Base-by-base conservation (phyloP, 331 rosid species). In the Acacia concinna region DNA sequence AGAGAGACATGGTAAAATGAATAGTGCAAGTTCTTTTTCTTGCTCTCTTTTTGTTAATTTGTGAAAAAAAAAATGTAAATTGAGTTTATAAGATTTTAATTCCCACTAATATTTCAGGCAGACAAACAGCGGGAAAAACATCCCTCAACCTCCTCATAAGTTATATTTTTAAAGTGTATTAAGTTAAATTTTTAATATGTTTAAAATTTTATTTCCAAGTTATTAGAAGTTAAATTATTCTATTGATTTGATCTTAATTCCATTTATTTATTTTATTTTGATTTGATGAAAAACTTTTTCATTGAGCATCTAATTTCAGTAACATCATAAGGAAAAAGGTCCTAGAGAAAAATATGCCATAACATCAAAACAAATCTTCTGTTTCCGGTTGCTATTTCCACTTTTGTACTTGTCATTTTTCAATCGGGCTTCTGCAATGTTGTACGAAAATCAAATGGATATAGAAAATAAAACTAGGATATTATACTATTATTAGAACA, bases 21-120 rank as follows among this genome's bases (percentile, higher is more conserved):
- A 75, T 59, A 37, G 9, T 37, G 7, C 2, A 5, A 52, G 11
- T 20, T 52, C 59, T 20, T 66, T 77, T 84, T 43, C 78, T 86
- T 15, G 81, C 72, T 59, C 78, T 49, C 60, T 80, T 81, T 84
- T 72, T 77, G 64, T 60, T 60, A 1, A 60, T 60, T 5, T 28
- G 38, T 60, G 4, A 6, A 13, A 17, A 76, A 79, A 75, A 79
- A 25, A 23, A 10, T 10, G 0, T 0, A 13, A 59, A 59, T 59
- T 59, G 3, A 8, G 0, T 59, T 59, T 51, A n/a, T n/a, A n/a
- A n/a, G n/a, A n/a, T 51, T 52, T 8, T 20, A 20, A 18, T 51
- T n/a, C 59, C 59, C 9, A 7, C 23, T 49, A 5, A 49, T 49
- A n/a, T n/a, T n/a, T 49, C 20, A 14, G 17, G 51, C 1, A 20